Percentiles rank a stretch among this genome's conserved stretches.
Conservation (phyloP, 805 yeast species). For the Tetrapisispora arboricola region DNA sequence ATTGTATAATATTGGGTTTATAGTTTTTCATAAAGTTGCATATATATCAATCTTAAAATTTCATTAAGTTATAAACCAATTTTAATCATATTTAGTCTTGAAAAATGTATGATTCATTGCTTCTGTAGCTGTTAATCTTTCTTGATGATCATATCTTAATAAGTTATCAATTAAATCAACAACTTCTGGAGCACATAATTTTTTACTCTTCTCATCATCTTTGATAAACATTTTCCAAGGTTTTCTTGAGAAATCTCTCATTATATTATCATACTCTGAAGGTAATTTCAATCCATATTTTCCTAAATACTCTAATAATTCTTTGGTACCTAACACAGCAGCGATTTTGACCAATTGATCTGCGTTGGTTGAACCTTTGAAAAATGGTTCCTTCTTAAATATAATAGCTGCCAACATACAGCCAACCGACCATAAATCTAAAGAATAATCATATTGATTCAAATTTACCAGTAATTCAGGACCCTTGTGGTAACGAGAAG, state of each 20-base stretch:
- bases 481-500: conserved; percentile 84
- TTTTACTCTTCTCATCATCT: conserved; percentile 33
- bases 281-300: conserved; percentile 64
- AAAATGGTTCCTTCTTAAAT: conserved; percentile 83
- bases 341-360: conserved; percentile 89
- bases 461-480: conserved; percentile 81
- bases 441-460: conserved; percentile 76
- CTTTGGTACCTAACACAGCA: conserved; percentile 76
- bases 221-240: conserved; percentile 59
- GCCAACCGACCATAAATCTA: conserved; percentile 87
- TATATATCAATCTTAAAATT: too few species aligned
- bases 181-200: conserved; percentile 50
- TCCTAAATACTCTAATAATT: conserved; percentile 50
- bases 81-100: conserved; percentile 7
- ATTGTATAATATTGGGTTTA: not conserved
- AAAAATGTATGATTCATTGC: conserved; percentile 54
- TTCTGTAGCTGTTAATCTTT: conserved; percentile 78
- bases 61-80: not conserved
- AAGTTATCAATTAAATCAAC: conserved; percentile 74
- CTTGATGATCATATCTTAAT: conserved; percentile 78
- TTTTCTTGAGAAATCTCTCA: conserved; percentile 55
- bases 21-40: too few species aligned
- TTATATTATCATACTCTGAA: conserved; percentile 64
- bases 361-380: conserved; percentile 84
- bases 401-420: conserved; percentile 86